phyloP scores from a whole-genome alignment of 306 rosid species.

The Malus orientalis region DNA sequence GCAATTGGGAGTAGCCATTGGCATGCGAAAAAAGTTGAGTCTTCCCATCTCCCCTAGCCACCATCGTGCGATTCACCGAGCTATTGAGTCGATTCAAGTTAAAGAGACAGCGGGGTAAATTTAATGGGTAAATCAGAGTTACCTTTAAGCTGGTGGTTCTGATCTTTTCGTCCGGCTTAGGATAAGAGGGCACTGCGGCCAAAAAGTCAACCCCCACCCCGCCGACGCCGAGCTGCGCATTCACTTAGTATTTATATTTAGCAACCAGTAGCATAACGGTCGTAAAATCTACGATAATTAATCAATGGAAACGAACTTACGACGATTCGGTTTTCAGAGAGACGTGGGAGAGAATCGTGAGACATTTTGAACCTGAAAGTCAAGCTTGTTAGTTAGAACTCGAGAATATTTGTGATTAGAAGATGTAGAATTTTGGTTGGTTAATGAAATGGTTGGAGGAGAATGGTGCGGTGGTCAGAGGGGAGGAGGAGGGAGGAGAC shows the following conservation, averaged over 20 bases:
- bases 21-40: not conserved
- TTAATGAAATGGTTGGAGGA: not conserved
- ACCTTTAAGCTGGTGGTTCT: conserved; percentile 70
- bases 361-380: conserved; percentile 39
- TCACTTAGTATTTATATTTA: not conserved
- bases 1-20: not conserved
- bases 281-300: not conserved
- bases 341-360: conserved; percentile 32
- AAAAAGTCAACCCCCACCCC: conserved; percentile 44
- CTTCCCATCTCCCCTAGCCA: too few species aligned
- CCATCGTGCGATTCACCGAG: too few species aligned
- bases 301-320: not conserved
- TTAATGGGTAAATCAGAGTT: not conserved
- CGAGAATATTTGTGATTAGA: not conserved
- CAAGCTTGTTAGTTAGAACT: not conserved
- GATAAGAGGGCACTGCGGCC: conserved; percentile 60
- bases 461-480: not conserved
- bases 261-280: not conserved
- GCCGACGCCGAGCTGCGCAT: conserved; percentile 67
- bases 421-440: not conserved
- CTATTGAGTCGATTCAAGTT: not conserved
- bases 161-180: conserved; percentile 69
- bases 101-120: not conserved
- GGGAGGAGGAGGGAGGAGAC: not conserved
- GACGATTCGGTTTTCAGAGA: conserved; percentile 18